Evolutionary conservation across 495 filamentous ascomycete genomes (phyloP).

Genomic region (Monascus purpureus): DNA sequence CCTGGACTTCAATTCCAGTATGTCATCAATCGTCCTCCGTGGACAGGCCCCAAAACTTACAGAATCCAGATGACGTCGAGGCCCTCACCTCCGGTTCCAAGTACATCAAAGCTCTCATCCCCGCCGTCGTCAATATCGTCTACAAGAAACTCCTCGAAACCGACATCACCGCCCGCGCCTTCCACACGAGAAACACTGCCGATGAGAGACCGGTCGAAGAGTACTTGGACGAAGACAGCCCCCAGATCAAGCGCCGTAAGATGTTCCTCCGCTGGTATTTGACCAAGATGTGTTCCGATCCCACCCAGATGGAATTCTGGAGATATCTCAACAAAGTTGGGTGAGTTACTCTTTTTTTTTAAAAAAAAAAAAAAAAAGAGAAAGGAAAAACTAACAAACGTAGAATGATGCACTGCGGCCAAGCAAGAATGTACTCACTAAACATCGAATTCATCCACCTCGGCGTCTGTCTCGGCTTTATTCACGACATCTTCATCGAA

Average conservation of each 20-base stretch:
- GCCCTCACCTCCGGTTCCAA: slow-evolving; percentile 50
- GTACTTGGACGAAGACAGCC: slow-evolving; percentile 45
- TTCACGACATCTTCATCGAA: slow-evolving; percentile 61
- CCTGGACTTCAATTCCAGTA: slow-evolving; percentile 57
- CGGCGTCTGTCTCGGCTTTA: slow-evolving; percentile 49
- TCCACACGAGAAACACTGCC: slow-evolving; percentile 51
- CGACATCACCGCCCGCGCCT: slow-evolving; percentile 60
- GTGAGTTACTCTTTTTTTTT: slow-evolving; percentile 12
- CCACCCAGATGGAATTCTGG: slow-evolving; percentile 61
- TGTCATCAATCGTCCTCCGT: no score
- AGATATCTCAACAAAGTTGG: slow-evolving; percentile 69
- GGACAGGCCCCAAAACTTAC: no score
- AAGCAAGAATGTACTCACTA: slow-evolving; percentile 46
- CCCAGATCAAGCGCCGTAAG: slow-evolving; percentile 61
- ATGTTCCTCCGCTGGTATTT: slow-evolving; percentile 63
- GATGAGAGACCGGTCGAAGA: slow-evolving; percentile 49
- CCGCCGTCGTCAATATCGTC: slow-evolving; percentile 54
- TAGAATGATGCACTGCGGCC: slow-evolving; percentile 56
- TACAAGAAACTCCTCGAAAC: slow-evolving; percentile 60
- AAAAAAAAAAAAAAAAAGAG: slow-evolving; percentile 1
- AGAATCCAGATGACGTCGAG: slow-evolving; percentile 49
- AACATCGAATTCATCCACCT: slow-evolving; percentile 71
- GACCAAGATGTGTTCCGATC: slow-evolving; percentile 54
- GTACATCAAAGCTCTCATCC: slow-evolving; percentile 63
- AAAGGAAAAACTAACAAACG: neutral